These are phyloP conservation scores for Inga laurina DNA, from an alignment of 306 rosid species.

Conservation along the genomic window DNA sequence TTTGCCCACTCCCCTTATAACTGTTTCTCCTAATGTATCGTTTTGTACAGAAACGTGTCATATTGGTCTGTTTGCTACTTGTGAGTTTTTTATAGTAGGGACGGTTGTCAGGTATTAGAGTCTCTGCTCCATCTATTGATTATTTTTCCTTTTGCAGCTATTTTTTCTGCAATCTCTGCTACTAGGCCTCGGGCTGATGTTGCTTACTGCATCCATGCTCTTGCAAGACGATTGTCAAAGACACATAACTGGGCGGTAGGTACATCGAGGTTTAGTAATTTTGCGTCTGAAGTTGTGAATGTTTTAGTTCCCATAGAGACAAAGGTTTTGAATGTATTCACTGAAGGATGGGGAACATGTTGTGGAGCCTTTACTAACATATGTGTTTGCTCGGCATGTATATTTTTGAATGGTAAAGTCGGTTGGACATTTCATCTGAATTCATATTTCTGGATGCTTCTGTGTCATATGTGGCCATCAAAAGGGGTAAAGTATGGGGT, in stretches of 20 bases:
- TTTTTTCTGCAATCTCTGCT: constrained; percentile 94
- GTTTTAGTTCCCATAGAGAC: constrained; percentile 18
- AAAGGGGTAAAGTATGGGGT: not conserved
- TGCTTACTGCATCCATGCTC: constrained; percentile 97
- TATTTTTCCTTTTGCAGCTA: constrained; percentile 61
- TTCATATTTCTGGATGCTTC: constrained; percentile 16
- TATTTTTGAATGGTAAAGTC: constrained; percentile 12
- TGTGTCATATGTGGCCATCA: constrained; percentile 18
- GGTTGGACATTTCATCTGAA: constrained; percentile 1
- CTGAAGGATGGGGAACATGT: constrained; percentile 12
- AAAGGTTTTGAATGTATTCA: not conserved
- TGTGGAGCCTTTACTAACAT: constrained; percentile 25
- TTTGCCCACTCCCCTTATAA: constrained; percentile 31
- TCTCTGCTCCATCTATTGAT: constrained; percentile 32
- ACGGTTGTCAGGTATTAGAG: constrained; percentile 7
- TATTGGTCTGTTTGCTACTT: constrained; percentile 13
- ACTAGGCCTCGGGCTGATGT: constrained; percentile 99
- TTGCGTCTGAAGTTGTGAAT: not conserved
- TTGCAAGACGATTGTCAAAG: constrained; percentile 86
- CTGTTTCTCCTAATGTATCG: constrained; percentile 1
- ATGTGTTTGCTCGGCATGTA: constrained; percentile 1
- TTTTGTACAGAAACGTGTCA: constrained; percentile 10
- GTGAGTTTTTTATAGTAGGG: constrained; percentile 24
- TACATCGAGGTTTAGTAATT: constrained; percentile 29
- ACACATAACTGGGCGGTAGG: constrained; percentile 99